Evolutionary conservation across 2,329 filamentous ascomycete species (phyloP), one percentile per base, ranked within the genome.

Genomic region (Alternaria sp.): DNA sequence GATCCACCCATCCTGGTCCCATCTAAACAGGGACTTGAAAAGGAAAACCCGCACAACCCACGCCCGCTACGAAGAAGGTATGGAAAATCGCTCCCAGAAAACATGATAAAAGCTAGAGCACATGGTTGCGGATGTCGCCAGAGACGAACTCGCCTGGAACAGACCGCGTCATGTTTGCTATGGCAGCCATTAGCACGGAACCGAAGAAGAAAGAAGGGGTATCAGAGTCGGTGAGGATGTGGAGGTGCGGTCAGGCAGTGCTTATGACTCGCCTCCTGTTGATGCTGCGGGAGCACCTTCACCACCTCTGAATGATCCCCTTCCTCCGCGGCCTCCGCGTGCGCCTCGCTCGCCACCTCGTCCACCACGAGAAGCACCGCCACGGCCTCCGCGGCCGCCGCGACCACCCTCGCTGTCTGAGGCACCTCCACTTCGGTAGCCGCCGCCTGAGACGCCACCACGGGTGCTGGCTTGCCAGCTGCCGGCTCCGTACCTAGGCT

Each of bases 391-490:
- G 26, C 82, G 85, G 26, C 86, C 86, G 58, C 87, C 86, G 64
- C 88, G 86, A 63, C 92, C 90, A 67, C 86, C 84, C 75, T 94
- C 92, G 71, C 90, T 92, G 76, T 91, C 89, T 64, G 90, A 94
- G 62, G 92, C 93, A 57, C 89, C 92, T 56, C 77, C 92, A 75
- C 93, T 96, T 71, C 93, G 90, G 83, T 97, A 97, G 63, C 93
- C 93, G 71, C 91, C 92, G n/a, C 83, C 78, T 68, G 85, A 84
- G 26, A 84, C 82, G 53, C 89, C 88, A 57, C 90, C 88, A 51
- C 91, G 87, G 68, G 85, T 84, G 79, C 87, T 91, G 50, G 89
- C 89, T 70, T 86, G 84, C 87, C 87, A 89, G 50, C 82, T 85
- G 26, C 87, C 87, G 26, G 86, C 86, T 63, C 86, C 85, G 55